A percentile compares a stretch with the other conserved stretches of the same genome.
Evolutionary conservation across 441 rosid species (phyloP).

Genomic region (Gossypium schwendimanii): DNA sequence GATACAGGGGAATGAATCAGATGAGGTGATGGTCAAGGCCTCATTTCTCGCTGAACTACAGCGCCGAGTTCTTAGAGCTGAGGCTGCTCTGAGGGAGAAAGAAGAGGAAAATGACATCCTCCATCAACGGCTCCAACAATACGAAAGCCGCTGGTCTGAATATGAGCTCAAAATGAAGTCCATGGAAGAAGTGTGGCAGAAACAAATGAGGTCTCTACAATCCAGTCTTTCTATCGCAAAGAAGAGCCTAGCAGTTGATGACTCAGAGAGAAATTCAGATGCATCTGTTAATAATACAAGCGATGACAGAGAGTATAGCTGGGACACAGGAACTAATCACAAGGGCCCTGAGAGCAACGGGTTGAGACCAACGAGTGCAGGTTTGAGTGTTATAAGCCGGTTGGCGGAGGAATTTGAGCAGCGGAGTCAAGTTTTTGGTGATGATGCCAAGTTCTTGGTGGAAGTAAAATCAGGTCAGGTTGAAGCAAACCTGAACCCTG

Average conservation of each 20-base stretch:
- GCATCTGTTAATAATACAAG: conserved; percentile 81
- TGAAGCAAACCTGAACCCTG: conserved; percentile 88
- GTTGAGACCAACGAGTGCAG: conserved; percentile 68
- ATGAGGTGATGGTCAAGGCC: conserved; percentile 81
- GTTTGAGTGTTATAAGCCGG: conserved; percentile 77
- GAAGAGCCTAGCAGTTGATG: conserved; percentile 85
- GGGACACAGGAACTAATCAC: conserved; percentile 58
- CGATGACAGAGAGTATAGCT: conserved; percentile 53
- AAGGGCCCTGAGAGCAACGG: conserved; percentile 66
- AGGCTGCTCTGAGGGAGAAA: conserved; percentile 74
- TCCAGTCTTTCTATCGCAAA: conserved; percentile 95
- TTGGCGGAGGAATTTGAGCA: conserved; percentile 92
- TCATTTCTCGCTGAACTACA: conserved; percentile 84
- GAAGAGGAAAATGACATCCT: conserved; percentile 95
- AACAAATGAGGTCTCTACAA: conserved; percentile 93
- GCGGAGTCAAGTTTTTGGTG: conserved; percentile 91
- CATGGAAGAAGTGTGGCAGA: conserved; percentile 99
- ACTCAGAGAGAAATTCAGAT: conserved; percentile 76
- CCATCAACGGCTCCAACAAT: conserved; percentile 87
- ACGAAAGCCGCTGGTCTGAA: conserved; percentile 93
- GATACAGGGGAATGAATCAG: conserved; percentile 54
- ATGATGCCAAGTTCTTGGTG: conserved; percentile 89
- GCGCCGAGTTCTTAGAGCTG: conserved; percentile 83
- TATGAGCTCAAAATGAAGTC: conserved; percentile 95
- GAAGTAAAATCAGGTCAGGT: conserved; percentile 97